Evolutionary conservation across 2,329 filamentous ascomycete species (phyloP).

Genomic region (Sphaceloma murrayae): DNA sequence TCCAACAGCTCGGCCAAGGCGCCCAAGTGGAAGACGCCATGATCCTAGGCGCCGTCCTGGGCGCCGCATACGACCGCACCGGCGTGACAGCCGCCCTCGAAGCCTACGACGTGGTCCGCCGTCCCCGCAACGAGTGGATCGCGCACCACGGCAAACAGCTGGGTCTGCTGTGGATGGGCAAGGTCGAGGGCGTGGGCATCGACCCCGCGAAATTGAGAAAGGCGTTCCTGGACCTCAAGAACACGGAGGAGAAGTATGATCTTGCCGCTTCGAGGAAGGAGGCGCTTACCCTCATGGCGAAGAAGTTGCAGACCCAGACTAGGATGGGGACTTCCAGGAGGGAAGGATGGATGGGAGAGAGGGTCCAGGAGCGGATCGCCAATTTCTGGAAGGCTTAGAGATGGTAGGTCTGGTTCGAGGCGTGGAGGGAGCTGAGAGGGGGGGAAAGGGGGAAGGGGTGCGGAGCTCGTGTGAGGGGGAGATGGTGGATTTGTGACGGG

Average conservation of each 20-base stretch:
- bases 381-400: conserved; percentile 6
- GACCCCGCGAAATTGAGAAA: conserved; percentile 9
- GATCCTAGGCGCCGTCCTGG: conserved; percentile 14
- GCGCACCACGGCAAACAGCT: conserved; percentile 16
- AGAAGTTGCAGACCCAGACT: not conserved
- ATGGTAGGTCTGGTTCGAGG: too few species aligned
- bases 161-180: conserved; percentile 15
- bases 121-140: conserved; percentile 13
- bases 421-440: not conserved
- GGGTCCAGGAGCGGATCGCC: conserved; percentile 7
- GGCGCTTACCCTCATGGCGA: conserved; percentile 14
- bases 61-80: conserved; percentile 12
- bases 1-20: conserved; percentile 16
- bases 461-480: not conserved
- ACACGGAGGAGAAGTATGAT: conserved; percentile 13
- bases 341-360: conserved; percentile 6
- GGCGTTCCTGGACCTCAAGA: conserved; percentile 12
- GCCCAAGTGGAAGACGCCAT: conserved; percentile 16
- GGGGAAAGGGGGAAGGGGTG: not conserved
- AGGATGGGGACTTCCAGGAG: not conserved
- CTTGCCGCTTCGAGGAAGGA: conserved; percentile 4
- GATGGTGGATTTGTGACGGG: not conserved
- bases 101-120: conserved; percentile 12
- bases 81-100: conserved; percentile 10
- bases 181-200: conserved; percentile 12